Conservation (phyloP, 2,329 filamentous ascomycete genomes). For the Helotiales sp. region DNA sequence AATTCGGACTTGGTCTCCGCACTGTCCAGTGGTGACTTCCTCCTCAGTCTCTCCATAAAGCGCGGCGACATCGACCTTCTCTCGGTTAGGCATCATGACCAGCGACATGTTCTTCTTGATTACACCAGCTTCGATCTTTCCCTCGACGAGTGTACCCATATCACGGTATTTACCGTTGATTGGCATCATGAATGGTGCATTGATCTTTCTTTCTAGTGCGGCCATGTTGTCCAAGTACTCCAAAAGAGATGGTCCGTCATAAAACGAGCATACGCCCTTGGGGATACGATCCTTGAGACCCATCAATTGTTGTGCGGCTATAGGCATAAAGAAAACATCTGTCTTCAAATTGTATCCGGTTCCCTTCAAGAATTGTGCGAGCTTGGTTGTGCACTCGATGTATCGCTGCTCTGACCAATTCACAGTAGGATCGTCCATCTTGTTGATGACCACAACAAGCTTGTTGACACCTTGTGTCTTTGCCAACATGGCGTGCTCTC, state of each 20-base stretch:
- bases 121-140: conserved; percentile 93
- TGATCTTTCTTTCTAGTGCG: conserved; percentile 90
- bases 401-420: conserved; percentile 93
- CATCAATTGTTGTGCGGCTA: conserved; percentile 82
- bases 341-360: conserved; percentile 94
- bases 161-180: conserved; percentile 95
- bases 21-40: conserved; percentile 77
- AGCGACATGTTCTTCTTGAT: conserved; percentile 85
- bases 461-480: conserved; percentile 99
- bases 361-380: conserved; percentile 83
- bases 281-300: conserved; percentile 89
- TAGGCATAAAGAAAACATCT: conserved; percentile 93
- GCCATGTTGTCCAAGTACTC: conserved; percentile 96
- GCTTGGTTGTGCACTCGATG: conserved; percentile 89
- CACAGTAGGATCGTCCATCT: conserved; percentile 98
- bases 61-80: conserved; percentile 76
- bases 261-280: conserved; percentile 77
- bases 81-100: conserved; percentile 94
- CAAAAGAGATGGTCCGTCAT: conserved; percentile 83
- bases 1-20: conserved; percentile 91
- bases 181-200: conserved; percentile 99
- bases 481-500: conserved; percentile 96
- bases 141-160: conserved; percentile 96
- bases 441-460: conserved; percentile 92
- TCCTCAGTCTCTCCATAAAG: conserved; percentile 97